Percentiles rank a stretch among this genome's conserved stretches.
phyloP scores from a whole-genome alignment of 257 asterid genomes.

The Solanum lycopersicoides region DNA sequence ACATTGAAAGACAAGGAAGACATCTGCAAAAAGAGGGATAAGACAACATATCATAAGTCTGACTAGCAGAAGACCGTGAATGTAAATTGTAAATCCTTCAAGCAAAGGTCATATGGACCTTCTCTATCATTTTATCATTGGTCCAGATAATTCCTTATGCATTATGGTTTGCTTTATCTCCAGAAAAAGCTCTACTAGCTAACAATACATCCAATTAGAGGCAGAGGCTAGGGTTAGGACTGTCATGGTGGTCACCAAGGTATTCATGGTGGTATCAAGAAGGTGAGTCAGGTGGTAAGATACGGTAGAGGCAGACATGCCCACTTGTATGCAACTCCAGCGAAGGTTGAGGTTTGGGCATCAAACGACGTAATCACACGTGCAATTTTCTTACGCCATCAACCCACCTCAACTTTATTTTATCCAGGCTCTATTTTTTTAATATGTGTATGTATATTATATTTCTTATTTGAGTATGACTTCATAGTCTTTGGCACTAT shows the following conservation, averaged over 20 bases:
- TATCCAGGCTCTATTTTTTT: neutral
- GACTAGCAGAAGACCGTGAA: neutral
- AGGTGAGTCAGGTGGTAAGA: neutral
- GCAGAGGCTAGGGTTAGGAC: neutral
- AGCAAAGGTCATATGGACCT: neutral
- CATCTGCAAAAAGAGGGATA: neutral
- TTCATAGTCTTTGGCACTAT: neutral
- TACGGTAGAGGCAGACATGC: neutral
- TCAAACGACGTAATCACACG: neutral
- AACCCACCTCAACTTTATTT: neutral
- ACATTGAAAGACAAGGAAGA: neutral
- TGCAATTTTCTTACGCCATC: neutral
- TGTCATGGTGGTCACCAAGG: neutral
- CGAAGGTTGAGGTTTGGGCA: neutral
- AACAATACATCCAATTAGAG: neutral
- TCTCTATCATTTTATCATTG: neutral
- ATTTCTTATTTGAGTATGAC: neutral
- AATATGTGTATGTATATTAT: neutral
- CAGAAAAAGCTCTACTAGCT: neutral
- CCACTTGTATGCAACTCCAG: neutral
- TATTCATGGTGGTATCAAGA: neutral
- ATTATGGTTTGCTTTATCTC: neutral
- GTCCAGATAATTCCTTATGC: neutral
- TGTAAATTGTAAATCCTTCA: neutral
- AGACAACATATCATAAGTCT: neutral